Evolutionary conservation across 345 rosid species (phyloP), one percentile per base, ranked within the genome.

Genomic region (Eucalyptus tenuipes): DNA sequence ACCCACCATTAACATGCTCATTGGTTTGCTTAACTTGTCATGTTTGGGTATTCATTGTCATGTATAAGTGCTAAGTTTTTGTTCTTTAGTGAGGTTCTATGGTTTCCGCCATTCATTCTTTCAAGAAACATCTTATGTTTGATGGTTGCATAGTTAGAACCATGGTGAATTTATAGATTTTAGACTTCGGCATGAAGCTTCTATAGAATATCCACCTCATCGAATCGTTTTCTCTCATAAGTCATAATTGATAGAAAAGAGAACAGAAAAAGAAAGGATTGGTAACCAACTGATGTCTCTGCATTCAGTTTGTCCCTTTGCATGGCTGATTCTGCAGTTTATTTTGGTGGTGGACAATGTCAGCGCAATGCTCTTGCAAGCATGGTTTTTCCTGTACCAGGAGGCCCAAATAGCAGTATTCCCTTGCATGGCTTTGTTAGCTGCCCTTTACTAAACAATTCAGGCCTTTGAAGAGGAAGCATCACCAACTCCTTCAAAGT

Each of bases 341-440:
- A 88, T 96, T 85, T 93, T 96, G 91, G 94, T 96, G 85, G 96
- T 95, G 45, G 98, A 97, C 93, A 94, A 97, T 68, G 94, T 94
- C 71, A 92, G 98, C 49, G 94, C 98, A 27, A 91, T 97, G 94
- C 96, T 96, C n/a, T n/a, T n/a, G n/a, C n/a, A n/a, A n/a, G 95
- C 99, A 98, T 98, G 81, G 99, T 98, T 93, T 98, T 98, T 33
- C 99, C 99, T 55, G 99, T 98, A 88, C 99, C 99, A 92, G 99
- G 99, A 87, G 99, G 99, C 89, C 99, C 99, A 92, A 98, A 98
- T 75, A 98, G 94, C 91, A 98, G 91, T 86, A 98, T 98, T 88
- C 99, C 99, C 91, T 98, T 98, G 86, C 99, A 97, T 86, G 99
- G 99, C 99, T 98, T 98, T 8, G 99, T 98, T 86, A 98, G 93